These are phyloP conservation scores for Zangia roseola DNA, from an alignment of 768 basidiomycete species.

Conservation along the genomic window DNA sequence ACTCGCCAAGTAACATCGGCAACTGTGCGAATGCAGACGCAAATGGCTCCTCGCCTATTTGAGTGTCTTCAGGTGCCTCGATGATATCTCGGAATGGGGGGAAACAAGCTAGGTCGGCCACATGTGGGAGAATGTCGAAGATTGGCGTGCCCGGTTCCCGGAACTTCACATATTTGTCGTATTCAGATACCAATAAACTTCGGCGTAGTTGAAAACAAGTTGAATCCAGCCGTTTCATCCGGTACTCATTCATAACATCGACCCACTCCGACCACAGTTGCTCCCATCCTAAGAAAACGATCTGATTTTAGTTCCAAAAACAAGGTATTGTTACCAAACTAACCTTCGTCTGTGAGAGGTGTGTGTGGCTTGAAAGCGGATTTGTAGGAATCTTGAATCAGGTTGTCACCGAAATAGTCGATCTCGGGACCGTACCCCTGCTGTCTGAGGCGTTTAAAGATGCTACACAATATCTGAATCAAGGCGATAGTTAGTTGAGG, in stretches of 20 bases:
- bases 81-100: conserved; percentile 8
- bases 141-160: neutral
- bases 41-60: neutral
- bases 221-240: neutral
- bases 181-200: no score
- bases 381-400: neutral
- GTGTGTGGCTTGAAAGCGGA: conserved; percentile 1
- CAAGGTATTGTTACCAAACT: neutral
- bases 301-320: no score
- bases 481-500: neutral
- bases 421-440: conserved; percentile 10
- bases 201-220: neutral
- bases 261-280: neutral
- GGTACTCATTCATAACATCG: neutral
- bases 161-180: neutral
- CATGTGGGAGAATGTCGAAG: conserved; percentile 8
- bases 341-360: conserved; percentile 10
- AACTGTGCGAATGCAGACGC: no score
- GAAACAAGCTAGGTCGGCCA: conserved; percentile 3
- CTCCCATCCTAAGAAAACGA: conserved; percentile 8
- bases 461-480: neutral
- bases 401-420: neutral
- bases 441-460: conserved; percentile 3
- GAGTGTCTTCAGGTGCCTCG: neutral
- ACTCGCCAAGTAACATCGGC: neutral